A percentile compares a stretch with the other conserved stretches of the same genome.
Evolutionary conservation across 2,329 filamentous ascomycete genomes (phyloP).

Genomic region (Didymella arachidicola): DNA sequence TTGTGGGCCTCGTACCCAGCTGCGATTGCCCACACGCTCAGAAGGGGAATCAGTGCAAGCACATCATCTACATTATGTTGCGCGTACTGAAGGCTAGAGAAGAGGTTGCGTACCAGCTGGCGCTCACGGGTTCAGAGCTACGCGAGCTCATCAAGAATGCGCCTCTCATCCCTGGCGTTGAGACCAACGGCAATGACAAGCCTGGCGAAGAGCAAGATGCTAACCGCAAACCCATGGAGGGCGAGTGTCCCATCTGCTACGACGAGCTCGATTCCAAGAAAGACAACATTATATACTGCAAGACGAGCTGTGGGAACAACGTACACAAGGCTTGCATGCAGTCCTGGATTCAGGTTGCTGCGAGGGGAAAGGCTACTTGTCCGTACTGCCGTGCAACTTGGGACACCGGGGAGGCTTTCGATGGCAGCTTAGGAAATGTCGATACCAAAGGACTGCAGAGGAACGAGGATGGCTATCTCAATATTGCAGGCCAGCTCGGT

Average conservation of each 20-base stretch:
- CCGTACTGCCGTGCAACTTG: conserved; percentile 68
- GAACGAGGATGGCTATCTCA: conserved; percentile 66
- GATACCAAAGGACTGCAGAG: conserved; percentile 55
- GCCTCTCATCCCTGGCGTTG: conserved; percentile 57
- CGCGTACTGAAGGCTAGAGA: conserved; percentile 65
- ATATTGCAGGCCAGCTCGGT: conserved; percentile 68
- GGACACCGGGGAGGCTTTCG: conserved; percentile 55
- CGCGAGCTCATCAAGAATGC: conserved; percentile 63
- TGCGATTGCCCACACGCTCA: conserved; percentile 64
- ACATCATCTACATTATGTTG: conserved; percentile 67
- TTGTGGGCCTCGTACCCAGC: conserved; percentile 59
- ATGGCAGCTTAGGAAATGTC: conserved; percentile 49
- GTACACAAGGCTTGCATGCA: conserved; percentile 66
- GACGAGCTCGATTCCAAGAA: conserved; percentile 47
- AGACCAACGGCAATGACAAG: conserved; percentile 44
- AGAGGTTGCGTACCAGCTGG: conserved; percentile 66
- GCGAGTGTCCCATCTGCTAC: conserved; percentile 68
- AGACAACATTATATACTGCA: conserved; percentile 60
- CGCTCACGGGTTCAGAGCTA: conserved; percentile 66
- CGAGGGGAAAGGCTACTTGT: conserved; percentile 59
- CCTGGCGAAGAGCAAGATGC: conserved; percentile 49
- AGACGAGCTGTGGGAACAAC: conserved; percentile 68
- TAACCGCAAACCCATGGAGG: conserved; percentile 66
- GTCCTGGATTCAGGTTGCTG: conserved; percentile 55
- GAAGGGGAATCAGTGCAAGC: conserved; percentile 70